phyloP scores from a whole-genome alignment of 345 rosid genomes.

The Populus pruinosa region DNA sequence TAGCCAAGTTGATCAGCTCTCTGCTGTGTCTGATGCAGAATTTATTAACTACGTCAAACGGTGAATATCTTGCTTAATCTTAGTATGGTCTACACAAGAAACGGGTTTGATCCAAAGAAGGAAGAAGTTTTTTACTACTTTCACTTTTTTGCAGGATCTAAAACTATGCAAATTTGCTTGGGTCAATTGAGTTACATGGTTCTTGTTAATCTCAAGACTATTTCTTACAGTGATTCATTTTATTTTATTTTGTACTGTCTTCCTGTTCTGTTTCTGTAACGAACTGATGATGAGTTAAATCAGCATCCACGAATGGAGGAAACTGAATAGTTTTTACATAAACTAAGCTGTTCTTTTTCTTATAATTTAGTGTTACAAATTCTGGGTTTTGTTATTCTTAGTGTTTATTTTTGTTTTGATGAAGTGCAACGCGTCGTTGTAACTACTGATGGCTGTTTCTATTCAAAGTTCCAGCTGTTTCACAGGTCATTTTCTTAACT shows the following conservation, averaged over 20 bases:
- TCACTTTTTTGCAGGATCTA: conserved; percentile 39
- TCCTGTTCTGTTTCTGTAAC: conserved; percentile 40
- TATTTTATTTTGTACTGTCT: background rate
- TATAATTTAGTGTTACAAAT: too few species aligned
- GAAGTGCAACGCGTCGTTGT: background rate
- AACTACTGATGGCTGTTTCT: background rate
- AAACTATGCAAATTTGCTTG: conserved; percentile 27
- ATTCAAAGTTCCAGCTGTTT: conserved; percentile 16
- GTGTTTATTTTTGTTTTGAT: background rate
- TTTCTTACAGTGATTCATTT: conserved; percentile 44
- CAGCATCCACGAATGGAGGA: conserved; percentile 14
- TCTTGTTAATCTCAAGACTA: conserved; percentile 28
- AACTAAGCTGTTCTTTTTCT: background rate
- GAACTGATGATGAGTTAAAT: conserved; percentile 12
- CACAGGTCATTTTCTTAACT: conserved; percentile 15
- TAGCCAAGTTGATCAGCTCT: conserved; percentile 55
- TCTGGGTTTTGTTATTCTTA: background rate
- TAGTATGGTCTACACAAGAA: conserved; percentile 13
- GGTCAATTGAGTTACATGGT: conserved; percentile 7
- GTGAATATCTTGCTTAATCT: conserved; percentile 17
- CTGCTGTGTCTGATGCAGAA: conserved; percentile 66
- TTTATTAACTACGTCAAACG: conserved; percentile 36
- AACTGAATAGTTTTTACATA: background rate
- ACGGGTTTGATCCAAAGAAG: conserved; percentile 33
- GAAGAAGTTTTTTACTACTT: conserved; percentile 38